Conservation (phyloP, 176 grass and related monocot species). For the Eremochloa ophiuroides region DNA sequence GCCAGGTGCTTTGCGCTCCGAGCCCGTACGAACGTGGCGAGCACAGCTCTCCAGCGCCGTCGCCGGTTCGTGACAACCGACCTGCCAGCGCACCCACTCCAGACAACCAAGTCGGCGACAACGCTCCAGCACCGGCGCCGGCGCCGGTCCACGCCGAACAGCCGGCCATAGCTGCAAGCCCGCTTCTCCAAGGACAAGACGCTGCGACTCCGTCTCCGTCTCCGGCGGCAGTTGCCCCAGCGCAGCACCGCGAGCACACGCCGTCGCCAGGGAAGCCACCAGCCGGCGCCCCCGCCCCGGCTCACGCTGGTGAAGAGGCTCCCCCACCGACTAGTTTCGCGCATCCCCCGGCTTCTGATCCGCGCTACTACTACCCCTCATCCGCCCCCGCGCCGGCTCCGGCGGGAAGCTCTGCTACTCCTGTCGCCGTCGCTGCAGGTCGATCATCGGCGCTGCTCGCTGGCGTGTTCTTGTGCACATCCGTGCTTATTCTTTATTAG, state of each 20-base stretch:
- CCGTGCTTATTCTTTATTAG: slow-evolving; percentile 37
- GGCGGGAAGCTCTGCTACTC: slow-evolving; percentile 8
- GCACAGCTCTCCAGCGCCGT: not conserved
- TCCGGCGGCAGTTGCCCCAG: not conserved
- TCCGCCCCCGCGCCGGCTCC: slow-evolving; percentile 21
- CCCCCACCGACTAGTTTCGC: not conserved
- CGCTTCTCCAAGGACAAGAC: not conserved
- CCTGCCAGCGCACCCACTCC: not conserved
- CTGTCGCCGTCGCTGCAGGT: not conserved
- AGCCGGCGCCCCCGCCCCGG: not conserved
- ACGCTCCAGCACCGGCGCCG: not conserved
- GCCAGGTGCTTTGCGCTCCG: not conserved
- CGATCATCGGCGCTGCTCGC: not conserved
- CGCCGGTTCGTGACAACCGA: not conserved
- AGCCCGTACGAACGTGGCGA: not conserved
- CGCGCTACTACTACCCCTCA: not conserved
- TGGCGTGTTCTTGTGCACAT: not conserved
- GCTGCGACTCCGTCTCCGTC: not conserved
- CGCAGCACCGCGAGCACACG: not conserved
- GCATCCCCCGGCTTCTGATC: not conserved
- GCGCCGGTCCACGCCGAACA: not conserved
- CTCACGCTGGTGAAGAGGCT: not conserved
- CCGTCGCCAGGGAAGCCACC: not conserved
- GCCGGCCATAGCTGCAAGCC: not conserved
- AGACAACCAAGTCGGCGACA: not conserved